These are phyloP conservation scores for Pulicaria dysenterica DNA, from an alignment of 129 eudicot species.

Conservation along the genomic window DNA sequence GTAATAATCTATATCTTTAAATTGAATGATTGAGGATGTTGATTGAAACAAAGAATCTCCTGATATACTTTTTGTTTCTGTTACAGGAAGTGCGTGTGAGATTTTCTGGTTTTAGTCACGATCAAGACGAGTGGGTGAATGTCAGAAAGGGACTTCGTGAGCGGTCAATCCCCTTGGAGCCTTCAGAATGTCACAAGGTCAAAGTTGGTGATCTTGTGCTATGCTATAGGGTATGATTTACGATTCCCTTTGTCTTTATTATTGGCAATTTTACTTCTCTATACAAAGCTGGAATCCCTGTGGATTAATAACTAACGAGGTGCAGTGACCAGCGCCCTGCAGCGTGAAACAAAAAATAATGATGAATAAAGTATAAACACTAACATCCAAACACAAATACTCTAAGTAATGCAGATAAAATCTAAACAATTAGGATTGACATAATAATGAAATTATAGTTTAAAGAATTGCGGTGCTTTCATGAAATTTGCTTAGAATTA, in stretches of 20 bases:
- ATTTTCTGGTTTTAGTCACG: conserved; percentile 83
- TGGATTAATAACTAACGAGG: not conserved
- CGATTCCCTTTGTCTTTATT: conserved; percentile 2
- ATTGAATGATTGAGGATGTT: not conserved
- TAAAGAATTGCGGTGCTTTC: too few relatives aligned
- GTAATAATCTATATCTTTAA: not conserved
- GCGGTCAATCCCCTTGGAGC: conserved; percentile 86
- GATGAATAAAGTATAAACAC: too few relatives aligned
- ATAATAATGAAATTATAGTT: too few relatives aligned
- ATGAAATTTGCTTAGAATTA: too few relatives aligned
- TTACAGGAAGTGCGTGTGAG: conserved; percentile 84
- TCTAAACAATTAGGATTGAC: too few relatives aligned
- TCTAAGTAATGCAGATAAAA: not conserved
- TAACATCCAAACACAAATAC: not conserved
- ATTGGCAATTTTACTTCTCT: not conserved
- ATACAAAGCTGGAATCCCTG: not conserved
- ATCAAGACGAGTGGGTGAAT: conserved; percentile 94
- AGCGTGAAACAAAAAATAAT: too few relatives aligned
- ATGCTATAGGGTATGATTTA: conserved; percentile 66
- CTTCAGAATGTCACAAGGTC: conserved; percentile 78
- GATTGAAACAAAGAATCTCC: not conserved
- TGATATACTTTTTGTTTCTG: conserved; percentile 8
- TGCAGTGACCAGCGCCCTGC: too few relatives aligned
- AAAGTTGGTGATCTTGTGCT: conserved; percentile 78
- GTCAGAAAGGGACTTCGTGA: conserved; percentile 66